Conservation (phyloP, 1,139 yeast genomes). For the Kodamaea sp. region DNA sequence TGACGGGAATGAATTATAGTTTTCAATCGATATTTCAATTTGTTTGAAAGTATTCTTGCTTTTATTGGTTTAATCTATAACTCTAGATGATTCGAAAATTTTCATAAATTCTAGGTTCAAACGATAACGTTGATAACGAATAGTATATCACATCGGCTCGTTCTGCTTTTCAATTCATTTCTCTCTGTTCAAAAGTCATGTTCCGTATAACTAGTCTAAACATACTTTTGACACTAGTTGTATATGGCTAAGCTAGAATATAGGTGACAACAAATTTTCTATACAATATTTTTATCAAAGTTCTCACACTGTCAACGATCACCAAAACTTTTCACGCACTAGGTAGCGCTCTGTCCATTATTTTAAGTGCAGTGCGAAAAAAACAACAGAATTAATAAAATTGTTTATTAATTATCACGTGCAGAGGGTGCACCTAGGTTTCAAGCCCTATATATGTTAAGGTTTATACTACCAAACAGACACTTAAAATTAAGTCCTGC, state of each 20-base stretch:
- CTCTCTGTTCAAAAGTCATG: too few relatives aligned
- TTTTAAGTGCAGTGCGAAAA: not conserved
- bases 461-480: too few relatives aligned
- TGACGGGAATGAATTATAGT: too few relatives aligned
- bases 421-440: slow-evolving; percentile 2
- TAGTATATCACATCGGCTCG: too few relatives aligned
- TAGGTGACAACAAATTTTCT: slow-evolving; percentile 4
- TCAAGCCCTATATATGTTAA: slow-evolving; percentile 5
- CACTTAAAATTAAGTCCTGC: too few relatives aligned
- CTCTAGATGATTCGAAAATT: too few relatives aligned
- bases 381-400: not conserved
- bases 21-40: too few relatives aligned
- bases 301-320: not conserved
- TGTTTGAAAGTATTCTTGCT: too few relatives aligned
- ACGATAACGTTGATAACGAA: too few relatives aligned
- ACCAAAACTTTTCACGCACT: slow-evolving; percentile 7
- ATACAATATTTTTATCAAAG: not conserved
- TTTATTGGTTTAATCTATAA: too few relatives aligned
- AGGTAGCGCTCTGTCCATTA: not conserved
- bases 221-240: slow-evolving; percentile 10
- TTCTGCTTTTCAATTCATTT: too few relatives aligned
- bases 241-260: slow-evolving; percentile 2
- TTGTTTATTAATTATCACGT: slow-evolving; percentile 3
- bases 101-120: too few relatives aligned
- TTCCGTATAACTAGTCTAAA: not conserved